phyloP scores from a whole-genome alignment of 1,284 basidiomycete species.

The Cryptococcus jaspeensis region DNA sequence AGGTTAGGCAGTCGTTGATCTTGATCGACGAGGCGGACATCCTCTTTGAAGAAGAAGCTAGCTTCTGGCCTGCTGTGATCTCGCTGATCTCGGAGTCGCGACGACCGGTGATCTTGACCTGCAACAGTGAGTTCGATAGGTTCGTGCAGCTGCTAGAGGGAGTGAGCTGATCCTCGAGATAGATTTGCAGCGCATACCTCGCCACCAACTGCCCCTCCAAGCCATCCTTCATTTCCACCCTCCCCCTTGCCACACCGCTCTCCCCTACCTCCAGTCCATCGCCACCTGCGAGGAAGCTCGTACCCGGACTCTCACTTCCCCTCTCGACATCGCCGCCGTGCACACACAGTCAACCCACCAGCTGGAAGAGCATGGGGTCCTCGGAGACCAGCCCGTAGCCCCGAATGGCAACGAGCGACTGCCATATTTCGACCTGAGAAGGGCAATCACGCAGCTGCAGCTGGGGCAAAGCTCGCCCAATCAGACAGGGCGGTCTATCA shows the following conservation, averaged over 20 bases:
- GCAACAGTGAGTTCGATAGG: conserved; percentile 67
- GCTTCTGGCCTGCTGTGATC: conserved; percentile 86
- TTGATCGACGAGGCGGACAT: conserved; percentile 97
- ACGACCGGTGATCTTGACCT: conserved; percentile 85
- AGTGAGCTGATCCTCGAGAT: conserved; percentile 57
- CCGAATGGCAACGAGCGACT: conserved; percentile 51
- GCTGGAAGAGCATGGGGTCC: conserved; percentile 6
- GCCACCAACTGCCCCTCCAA: conserved; percentile 73
- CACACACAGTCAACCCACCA: not conserved
- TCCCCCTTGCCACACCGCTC: conserved; percentile 61
- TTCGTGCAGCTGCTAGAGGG: not conserved
- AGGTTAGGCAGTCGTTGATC: conserved; percentile 77
- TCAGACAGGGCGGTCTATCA: not conserved
- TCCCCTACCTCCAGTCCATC: conserved; percentile 69
- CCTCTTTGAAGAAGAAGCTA: conserved; percentile 81
- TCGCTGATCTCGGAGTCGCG: conserved; percentile 75
- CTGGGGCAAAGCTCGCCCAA: conserved; percentile 41
- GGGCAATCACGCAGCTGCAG: conserved; percentile 62
- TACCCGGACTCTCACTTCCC: too few species aligned
- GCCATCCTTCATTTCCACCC: conserved; percentile 65
- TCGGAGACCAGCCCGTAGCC: conserved; percentile 49
- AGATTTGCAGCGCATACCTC: conserved; percentile 61
- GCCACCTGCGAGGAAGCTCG: conserved; percentile 58
- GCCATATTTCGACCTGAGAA: conserved; percentile 60
- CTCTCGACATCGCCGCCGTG: conserved; percentile 5